Percentiles rank a stretch among this genome's conserved stretches.
Evolutionary conservation across 805 yeast genomes (phyloP).

Genomic region (Candida quercuum): DNA sequence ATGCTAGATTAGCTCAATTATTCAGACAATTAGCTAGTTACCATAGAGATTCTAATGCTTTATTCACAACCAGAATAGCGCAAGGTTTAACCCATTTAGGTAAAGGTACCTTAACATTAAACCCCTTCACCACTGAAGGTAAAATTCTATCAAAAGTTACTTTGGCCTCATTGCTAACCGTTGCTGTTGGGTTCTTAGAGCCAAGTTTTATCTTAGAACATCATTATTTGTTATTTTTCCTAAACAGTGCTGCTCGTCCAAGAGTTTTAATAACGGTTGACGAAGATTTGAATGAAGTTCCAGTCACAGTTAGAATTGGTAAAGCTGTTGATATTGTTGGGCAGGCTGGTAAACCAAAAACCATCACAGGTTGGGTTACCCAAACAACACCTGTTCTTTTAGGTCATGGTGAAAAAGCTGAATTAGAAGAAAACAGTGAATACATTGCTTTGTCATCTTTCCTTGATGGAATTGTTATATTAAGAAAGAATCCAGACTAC

Average conservation of each 20-base stretch:
- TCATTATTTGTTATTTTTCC: slow-evolving; percentile 79
- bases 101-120: slow-evolving; percentile 88
- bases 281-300: slow-evolving; percentile 72
- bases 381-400: slow-evolving; percentile 95
- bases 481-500: slow-evolving; percentile 85
- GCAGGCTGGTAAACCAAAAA: slow-evolving; percentile 98
- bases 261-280: slow-evolving; percentile 90
- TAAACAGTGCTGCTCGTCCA: slow-evolving; percentile 87
- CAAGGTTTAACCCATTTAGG: slow-evolving; percentile 95
- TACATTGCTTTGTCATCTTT: slow-evolving; percentile 76
- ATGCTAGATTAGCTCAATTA: slow-evolving; percentile 94
- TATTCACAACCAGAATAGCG: slow-evolving; percentile 89
- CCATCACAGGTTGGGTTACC: slow-evolving; percentile 99
- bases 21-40: slow-evolving; percentile 92
- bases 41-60: slow-evolving; percentile 85
- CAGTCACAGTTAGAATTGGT: slow-evolving; percentile 96
- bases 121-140: slow-evolving; percentile 87
- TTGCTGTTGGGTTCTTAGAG: slow-evolving; percentile 76
- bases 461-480: slow-evolving; percentile 89
- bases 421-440: slow-evolving; percentile 85
- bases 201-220: slow-evolving; percentile 81
- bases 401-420: slow-evolving; percentile 95
- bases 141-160: slow-evolving; percentile 83
- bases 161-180: slow-evolving; percentile 83
- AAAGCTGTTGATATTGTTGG: slow-evolving; percentile 99